phyloP scores from a whole-genome alignment of 768 basidiomycete species.

The Amanita pseudoporphyria region DNA sequence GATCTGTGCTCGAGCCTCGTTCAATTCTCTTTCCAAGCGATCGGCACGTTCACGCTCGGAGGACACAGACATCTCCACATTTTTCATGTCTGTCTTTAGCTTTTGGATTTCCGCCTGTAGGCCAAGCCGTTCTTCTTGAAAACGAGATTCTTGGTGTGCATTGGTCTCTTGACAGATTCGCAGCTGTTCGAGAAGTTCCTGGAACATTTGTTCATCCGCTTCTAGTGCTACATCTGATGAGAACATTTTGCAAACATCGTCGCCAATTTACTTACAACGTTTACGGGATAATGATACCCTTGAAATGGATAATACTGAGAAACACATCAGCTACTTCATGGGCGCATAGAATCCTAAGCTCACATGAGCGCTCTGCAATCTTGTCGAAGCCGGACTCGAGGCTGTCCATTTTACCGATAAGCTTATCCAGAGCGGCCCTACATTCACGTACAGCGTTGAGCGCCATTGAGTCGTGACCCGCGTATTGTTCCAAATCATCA shows the following conservation, averaged over 20 bases:
- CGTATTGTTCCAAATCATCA: conserved; percentile 53
- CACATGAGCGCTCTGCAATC: conserved; percentile 78
- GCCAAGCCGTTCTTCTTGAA: conserved; percentile 47
- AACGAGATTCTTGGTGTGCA: conserved; percentile 41
- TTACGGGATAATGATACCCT: conserved; percentile 58
- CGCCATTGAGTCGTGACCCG: conserved; percentile 34
- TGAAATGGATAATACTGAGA: conserved; percentile 66
- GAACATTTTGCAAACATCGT: conserved; percentile 3
- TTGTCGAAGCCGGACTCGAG: conserved; percentile 77
- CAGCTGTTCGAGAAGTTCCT: conserved; percentile 64
- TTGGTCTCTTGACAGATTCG: conserved; percentile 48
- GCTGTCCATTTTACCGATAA: conserved; percentile 69
- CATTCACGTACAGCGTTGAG: conserved; percentile 54
- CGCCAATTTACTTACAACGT: conserved; percentile 44
- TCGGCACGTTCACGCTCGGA: conserved; percentile 45
- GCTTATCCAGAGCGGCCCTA: conserved; percentile 52
- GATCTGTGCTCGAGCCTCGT: conserved; percentile 50
- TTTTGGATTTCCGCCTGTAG: conserved; percentile 49
- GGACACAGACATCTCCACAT: conserved; percentile 25
- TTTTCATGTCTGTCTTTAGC: conserved; percentile 36
- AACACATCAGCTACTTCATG: conserved; percentile 5
- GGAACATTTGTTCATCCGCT: conserved; percentile 66
- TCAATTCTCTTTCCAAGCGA: conserved; percentile 54
- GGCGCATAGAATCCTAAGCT: conserved; percentile 19
- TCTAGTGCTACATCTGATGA: conserved; percentile 43